Evolutionary conservation across 2,329 filamentous ascomycete genomes (phyloP).

Genomic region (Botrytis cinerea): DNA sequence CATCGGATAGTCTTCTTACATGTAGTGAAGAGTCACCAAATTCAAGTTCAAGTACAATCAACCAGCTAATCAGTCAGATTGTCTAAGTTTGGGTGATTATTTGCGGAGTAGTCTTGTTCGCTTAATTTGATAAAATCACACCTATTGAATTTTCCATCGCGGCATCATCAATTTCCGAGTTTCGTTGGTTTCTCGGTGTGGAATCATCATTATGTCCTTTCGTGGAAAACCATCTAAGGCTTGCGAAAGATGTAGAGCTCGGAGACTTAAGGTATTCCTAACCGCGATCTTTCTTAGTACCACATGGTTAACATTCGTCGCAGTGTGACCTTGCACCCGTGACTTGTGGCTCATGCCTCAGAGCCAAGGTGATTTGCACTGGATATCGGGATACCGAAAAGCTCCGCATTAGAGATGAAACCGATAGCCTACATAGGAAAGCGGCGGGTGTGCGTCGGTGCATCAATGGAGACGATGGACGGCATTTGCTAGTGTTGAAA

Average conservation of each 20-base stretch:
- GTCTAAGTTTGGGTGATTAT: neutral
- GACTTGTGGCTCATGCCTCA: slow-evolving; percentile 24
- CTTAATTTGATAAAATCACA: neutral
- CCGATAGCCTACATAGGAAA: slow-evolving; percentile 11
- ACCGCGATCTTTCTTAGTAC: neutral
- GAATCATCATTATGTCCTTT: slow-evolving; percentile 11
- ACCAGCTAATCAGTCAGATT: neutral
- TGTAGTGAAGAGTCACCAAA: neutral
- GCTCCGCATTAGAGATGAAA: slow-evolving; percentile 28
- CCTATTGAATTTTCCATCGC: neutral
- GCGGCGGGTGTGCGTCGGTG: neutral
- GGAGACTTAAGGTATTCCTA: slow-evolving; percentile 27
- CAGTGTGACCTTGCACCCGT: slow-evolving; percentile 30
- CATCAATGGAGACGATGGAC: neutral
- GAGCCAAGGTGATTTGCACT: slow-evolving; percentile 23
- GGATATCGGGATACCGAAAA: slow-evolving; percentile 26
- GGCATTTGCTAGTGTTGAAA: neutral
- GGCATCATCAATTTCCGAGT: neutral
- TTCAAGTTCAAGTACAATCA: neutral
- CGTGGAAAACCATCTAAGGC: slow-evolving; percentile 30
- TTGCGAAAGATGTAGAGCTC: slow-evolving; percentile 30
- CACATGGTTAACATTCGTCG: neutral
- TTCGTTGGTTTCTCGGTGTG: neutral
- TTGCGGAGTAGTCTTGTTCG: too few relatives aligned
- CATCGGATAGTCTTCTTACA: neutral